Evolutionary conservation across 2,329 filamentous ascomycete genomes (phyloP).

Genomic region (Cladosporium sp.): DNA sequence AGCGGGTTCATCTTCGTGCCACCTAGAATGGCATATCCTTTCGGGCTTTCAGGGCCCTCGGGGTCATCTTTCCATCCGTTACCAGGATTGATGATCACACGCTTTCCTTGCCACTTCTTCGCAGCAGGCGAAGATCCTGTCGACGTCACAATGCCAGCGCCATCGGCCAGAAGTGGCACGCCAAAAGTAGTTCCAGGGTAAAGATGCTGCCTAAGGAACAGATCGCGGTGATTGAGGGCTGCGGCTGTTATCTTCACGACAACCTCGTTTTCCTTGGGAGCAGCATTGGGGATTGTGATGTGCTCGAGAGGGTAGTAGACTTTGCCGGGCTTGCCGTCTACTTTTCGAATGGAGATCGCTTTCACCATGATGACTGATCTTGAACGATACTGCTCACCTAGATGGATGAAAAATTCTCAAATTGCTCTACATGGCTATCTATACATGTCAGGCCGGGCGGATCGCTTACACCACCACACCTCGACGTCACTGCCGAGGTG

Average conservation of each 20-base stretch:
- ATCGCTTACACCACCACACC: not conserved
- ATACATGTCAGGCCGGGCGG: not conserved
- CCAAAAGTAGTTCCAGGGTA: constrained; percentile 83
- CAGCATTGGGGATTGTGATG: constrained; percentile 59
- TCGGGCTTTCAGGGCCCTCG: constrained; percentile 66
- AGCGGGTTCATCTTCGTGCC: constrained; percentile 60
- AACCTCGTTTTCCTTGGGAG: constrained; percentile 57
- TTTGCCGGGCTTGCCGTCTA: constrained; percentile 78
- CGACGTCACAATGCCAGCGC: constrained; percentile 67
- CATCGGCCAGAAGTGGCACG: constrained; percentile 76
- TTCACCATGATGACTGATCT: constrained; percentile 39
- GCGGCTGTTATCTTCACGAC: constrained; percentile 72
- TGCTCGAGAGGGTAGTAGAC: constrained; percentile 69
- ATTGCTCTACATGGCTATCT: not conserved
- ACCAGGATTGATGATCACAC: constrained; percentile 74
- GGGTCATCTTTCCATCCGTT: constrained; percentile 70
- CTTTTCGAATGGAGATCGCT: constrained; percentile 61
- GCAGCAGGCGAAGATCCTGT: constrained; percentile 56
- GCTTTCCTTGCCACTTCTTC: constrained; percentile 56
- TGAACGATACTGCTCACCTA: not conserved
- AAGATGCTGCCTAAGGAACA: constrained; percentile 87
- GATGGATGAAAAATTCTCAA: not conserved
- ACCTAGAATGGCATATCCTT: constrained; percentile 62
- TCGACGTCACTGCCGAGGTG: constrained; percentile 9
- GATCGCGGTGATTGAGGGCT: constrained; percentile 89